Evolutionary conservation across 805 yeast genomes (phyloP), one percentile per base, ranked within the genome.

Genomic region (Teunomyces tritomae): DNA sequence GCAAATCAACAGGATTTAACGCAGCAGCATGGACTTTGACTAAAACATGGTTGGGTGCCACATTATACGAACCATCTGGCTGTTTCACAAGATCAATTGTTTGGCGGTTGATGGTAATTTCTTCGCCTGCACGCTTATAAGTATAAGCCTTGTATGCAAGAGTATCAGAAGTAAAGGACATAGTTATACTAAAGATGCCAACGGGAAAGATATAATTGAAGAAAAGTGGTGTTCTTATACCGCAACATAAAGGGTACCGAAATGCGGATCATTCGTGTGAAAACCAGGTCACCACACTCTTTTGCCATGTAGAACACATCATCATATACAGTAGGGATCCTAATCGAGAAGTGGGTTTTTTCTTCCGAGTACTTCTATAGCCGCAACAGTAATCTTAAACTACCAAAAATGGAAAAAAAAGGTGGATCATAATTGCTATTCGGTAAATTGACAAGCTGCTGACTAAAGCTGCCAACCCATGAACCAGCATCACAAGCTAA

Each of bases 1-100:
- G 37, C 16, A 58, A 20, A 45, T 70, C 74, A 11, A 67, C 57
- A 2, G 73, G 73, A 46, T 70, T 70, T 46, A 70, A 61, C 1
- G 71, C 62, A 4, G 65, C 68, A 9, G 63, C 48, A 32, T 59
- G 62, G 24, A 68, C 58, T 49, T 70, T 69, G 20, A 70, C 59
- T 45, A 70, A 55, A 14, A 66, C 54, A 17, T 59, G 47, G 43
- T 57, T 44, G 14, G 49, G 29, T 10, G 48, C 45, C 2, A 56
- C 59, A 20, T 42, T 49, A 34, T 46, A 58, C 8, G 46, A 46
- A 10, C 59, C 61, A 46, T 53, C 49, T 1, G 28, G 26, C 40
- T 51, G 50, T 32, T 47, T 41, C 26, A 30, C 49, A 28, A 57
- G 48, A 9, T 48, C 14, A 34, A 54, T 27, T 14, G 49, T 24